These are phyloP conservation scores for Pleomassaria siparia DNA, from an alignment of 2,329 filamentous ascomycete species.

Conservation along the genomic window DNA sequence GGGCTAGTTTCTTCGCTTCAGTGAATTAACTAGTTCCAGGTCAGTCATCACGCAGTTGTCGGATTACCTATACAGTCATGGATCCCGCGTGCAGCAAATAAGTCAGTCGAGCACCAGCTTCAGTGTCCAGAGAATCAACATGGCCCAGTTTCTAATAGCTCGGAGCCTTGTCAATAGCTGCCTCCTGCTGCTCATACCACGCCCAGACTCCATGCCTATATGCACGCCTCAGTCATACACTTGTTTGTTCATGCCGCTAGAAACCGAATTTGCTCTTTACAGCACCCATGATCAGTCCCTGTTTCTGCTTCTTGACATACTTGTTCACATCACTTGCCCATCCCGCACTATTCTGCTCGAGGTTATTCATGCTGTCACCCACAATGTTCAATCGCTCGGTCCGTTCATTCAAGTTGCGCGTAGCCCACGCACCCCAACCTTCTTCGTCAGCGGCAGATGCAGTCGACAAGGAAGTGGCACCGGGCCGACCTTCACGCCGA, in stretches of 20 bases:
- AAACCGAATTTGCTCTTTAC: slow-evolving; percentile 42
- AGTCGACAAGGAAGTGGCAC: slow-evolving; percentile 39
- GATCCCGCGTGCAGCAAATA: too few relatives aligned
- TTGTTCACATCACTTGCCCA: slow-evolving; percentile 90
- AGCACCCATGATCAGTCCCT: slow-evolving; percentile 72
- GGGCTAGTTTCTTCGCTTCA: too few relatives aligned
- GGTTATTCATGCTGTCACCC: slow-evolving; percentile 79
- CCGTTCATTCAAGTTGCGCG: slow-evolving; percentile 82
- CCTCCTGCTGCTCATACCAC: too few relatives aligned
- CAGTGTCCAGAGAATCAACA: too few relatives aligned
- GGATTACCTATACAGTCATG: too few relatives aligned
- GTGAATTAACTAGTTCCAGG: too few relatives aligned
- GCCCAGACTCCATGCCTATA: too few relatives aligned
- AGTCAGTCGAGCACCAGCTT: too few relatives aligned
- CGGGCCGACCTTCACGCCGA: slow-evolving; percentile 39
- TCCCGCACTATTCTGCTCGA: slow-evolving; percentile 77
- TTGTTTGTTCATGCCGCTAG: slow-evolving; percentile 10
- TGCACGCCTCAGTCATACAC: too few relatives aligned
- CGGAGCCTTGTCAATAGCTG: too few relatives aligned
- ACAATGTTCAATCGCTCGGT: slow-evolving; percentile 84
- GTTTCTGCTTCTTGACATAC: slow-evolving; percentile 84
- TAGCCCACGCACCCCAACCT: slow-evolving; percentile 75
- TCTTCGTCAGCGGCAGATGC: slow-evolving; percentile 41
- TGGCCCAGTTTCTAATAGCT: too few relatives aligned
- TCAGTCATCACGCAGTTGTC: too few relatives aligned